Evolutionary conservation across 805 yeast species (phyloP), one percentile per base, ranked within the genome.

Genomic region (Candida alai): DNA sequence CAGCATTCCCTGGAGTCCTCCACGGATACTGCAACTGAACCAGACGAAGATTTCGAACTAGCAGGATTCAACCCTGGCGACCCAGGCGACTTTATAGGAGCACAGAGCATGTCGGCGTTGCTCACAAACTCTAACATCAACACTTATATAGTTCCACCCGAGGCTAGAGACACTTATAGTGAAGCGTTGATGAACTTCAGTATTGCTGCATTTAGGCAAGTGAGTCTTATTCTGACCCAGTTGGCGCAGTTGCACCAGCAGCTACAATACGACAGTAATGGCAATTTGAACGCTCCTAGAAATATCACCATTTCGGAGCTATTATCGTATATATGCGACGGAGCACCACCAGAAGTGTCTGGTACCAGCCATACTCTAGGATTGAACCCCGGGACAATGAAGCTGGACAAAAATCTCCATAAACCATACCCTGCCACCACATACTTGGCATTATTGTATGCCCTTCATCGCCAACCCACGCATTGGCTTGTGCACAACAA

Each of bases 391-490:
- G n/a, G n/a, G n/a, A n/a, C n/a, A n/a, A n/a, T n/a, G n/a, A n/a
- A n/a, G n/a, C n/a, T n/a, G n/a, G n/a, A n/a, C n/a, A n/a, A n/a
- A n/a, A n/a, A n/a, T n/a, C n/a, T n/a, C n/a, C n/a, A n/a, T n/a
- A n/a, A n/a, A n/a, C n/a, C n/a, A n/a, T n/a, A 39, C 30, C 38
- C 41, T 5, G 41, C 56, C 2, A 32, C 63, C 1, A 44, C 49
- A 7, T 57, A 51, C 30, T 43, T 58, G 34, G 72, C 82, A 0
- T 59, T 74, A 16, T 60, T 75, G 11, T 55, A 78, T 41, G 65
- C 75, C 1, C 45, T 80, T 16, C 59, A 72, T 41, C 74, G 73
- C 48, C 73, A 72, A 48, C 52, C 65, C 32, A 54, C 68, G 43
- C 38, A 71, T 24, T 74, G 78, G 78, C 49, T 45, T 18, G 42